Evolutionary conservation across 768 basidiomycete genomes (phyloP).

Genomic region (Trametes maxima): DNA sequence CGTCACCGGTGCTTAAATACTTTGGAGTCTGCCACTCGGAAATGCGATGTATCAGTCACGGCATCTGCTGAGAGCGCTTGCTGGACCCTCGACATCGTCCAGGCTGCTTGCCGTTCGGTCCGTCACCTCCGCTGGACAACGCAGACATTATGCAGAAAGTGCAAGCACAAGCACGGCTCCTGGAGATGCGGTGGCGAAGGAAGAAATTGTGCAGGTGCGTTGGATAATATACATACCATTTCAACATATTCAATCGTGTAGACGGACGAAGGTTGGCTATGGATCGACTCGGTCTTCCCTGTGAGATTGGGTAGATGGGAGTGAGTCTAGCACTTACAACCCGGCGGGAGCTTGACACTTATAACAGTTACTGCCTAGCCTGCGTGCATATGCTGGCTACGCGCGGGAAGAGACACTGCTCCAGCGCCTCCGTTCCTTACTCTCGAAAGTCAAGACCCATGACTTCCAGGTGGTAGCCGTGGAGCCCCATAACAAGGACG

Average conservation of each 20-base stretch:
- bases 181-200: neutral
- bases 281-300: constrained; percentile 79
- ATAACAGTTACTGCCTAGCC: constrained; percentile 36
- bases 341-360: neutral
- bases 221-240: too few relatives aligned
- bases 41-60: constrained; percentile 8
- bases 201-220: neutral
- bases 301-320: constrained; percentile 72
- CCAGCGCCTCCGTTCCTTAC: constrained; percentile 45
- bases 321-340: constrained; percentile 37
- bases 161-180: neutral
- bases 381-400: constrained; percentile 65
- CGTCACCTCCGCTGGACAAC: neutral
- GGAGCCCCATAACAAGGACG: constrained; percentile 74
- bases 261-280: constrained; percentile 61
- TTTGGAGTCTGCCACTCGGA: neutral
- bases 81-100: neutral
- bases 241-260: neutral
- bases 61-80: constrained; percentile 1
- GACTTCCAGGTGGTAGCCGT: constrained; percentile 64
- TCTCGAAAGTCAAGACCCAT: constrained; percentile 55
- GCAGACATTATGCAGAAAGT: constrained; percentile 8
- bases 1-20: neutral
- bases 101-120: neutral
- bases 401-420: constrained; percentile 63